Percentiles rank a stretch among this genome's conserved stretches.
phyloP scores from a whole-genome alignment of 1,139 yeast species.

The Yamadazyma diddensiae region DNA sequence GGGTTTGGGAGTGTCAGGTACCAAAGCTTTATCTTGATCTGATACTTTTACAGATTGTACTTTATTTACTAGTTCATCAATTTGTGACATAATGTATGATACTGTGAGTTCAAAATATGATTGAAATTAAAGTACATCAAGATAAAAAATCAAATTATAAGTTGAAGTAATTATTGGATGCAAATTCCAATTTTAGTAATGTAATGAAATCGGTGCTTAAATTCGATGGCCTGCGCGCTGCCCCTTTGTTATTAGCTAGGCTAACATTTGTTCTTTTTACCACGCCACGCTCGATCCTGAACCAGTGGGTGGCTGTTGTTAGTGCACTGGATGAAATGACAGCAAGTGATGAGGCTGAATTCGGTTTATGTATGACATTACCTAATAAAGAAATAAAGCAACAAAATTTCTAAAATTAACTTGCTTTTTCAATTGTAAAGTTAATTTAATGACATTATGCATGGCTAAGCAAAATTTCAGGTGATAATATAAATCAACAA shows the following conservation, averaged over 20 bases:
- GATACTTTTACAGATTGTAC: too few relatives aligned
- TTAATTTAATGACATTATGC: slow-evolving; percentile 3
- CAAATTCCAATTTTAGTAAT: slow-evolving; percentile 3
- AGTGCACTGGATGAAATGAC: too few relatives aligned
- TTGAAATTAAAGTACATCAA: too few relatives aligned
- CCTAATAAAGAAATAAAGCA: slow-evolving; percentile 1
- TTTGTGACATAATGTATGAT: too few relatives aligned
- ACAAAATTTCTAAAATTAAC: not conserved
- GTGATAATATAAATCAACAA: not conserved
- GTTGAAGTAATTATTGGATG: too few relatives aligned
- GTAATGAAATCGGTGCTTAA: slow-evolving; percentile 1
- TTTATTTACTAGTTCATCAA: too few relatives aligned
- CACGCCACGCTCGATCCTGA: not conserved
- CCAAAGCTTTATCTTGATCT: too few relatives aligned
- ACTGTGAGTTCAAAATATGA: too few relatives aligned
- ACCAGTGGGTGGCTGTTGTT: too few relatives aligned
- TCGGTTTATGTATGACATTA: not conserved
- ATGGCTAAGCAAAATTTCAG: slow-evolving; percentile 5
- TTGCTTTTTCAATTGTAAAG: slow-evolving; percentile 1
- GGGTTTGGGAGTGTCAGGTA: too few relatives aligned
- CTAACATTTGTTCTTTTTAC: not conserved
- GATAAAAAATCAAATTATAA: too few relatives aligned
- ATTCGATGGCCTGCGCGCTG: not conserved
- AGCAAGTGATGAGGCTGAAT: not conserved
- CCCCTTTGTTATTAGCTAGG: not conserved